Evolutionary conservation across 2,329 filamentous ascomycete species (phyloP), one percentile per base, ranked within the genome.

Genomic region (Scorias spongiosa): DNA sequence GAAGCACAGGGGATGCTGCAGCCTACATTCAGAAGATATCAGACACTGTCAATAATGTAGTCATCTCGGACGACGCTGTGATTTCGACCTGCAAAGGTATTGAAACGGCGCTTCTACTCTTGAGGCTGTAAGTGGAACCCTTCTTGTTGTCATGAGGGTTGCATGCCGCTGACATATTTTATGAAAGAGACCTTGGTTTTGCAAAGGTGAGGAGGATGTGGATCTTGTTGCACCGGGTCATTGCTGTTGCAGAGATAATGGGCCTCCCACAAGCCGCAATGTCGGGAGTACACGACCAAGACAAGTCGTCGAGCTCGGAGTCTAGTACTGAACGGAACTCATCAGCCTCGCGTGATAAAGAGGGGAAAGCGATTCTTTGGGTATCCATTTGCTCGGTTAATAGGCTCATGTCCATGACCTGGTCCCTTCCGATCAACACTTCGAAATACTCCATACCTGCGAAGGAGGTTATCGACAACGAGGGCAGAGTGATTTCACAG

Each of bases 211-310:
- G 57, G 39, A 60, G 57, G 20, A 51, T 57, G 18, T 66, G 62
- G 62, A 48, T 65, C 17, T 53, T 51, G 17, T 43, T 65, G 14
- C 62, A 63, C n/a, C 57, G 62, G 36, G 50, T 58, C 15, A 58
- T 64, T 20, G 57, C 62, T 2, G 50, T 65, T 18, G 61, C 62
- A 38, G 62, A 66, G 48, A 48, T 66, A 2, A 60, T 64, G 39
- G 63, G 63, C 2, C 47, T 66, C 4, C 60, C 61, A 8, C 51
- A 49, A 29, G 44, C 46, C 39, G 44, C 41, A 26, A 36, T 36
- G 32, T 36, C 32, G 5, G 32, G 32, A 36, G 15, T 36, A 12
- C 32, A 9, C 15, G 12, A 36, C 4, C 12, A 36, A 15, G 15
- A 36, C 11, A 3, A 36, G 9, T 12, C 11, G 11, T 4, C 11